Conservation (phyloP, 805 yeast genomes). For the Candida taoyuanica region DNA sequence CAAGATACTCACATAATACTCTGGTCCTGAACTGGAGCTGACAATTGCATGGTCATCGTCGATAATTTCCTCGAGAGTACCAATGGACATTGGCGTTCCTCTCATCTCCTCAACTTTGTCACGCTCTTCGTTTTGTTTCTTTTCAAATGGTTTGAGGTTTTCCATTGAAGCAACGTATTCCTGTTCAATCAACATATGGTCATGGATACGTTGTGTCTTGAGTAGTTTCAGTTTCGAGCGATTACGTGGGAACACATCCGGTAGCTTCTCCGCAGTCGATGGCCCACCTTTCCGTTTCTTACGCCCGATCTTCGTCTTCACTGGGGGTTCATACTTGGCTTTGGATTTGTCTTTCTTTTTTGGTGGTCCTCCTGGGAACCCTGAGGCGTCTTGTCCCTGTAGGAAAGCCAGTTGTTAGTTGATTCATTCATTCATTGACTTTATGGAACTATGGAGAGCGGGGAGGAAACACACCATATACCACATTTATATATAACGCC, state of each 20-base stretch:
- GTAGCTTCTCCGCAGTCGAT: constrained; percentile 77
- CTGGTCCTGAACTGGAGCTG: constrained; percentile 93
- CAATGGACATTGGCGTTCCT: constrained; percentile 95
- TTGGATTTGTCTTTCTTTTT: constrained; percentile 67
- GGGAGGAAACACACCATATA: no score
- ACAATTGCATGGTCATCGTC: constrained; percentile 99
- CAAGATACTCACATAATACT: constrained; percentile 91
- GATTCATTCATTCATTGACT: no score
- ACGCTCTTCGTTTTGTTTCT: constrained; percentile 93
- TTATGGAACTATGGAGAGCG: no score
- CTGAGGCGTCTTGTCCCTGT: constrained; percentile 54
- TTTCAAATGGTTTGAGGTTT: constrained; percentile 91
- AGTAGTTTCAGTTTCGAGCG: constrained; percentile 88
- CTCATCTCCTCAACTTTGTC: constrained; percentile 92
- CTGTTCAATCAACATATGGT: constrained; percentile 90
- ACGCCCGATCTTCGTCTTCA: constrained; percentile 87
- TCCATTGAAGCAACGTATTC: constrained; percentile 95
- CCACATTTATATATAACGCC: no score
- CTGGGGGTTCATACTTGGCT: constrained; percentile 98
- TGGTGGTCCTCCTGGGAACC: constrained; percentile 38
- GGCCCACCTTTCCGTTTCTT: constrained; percentile 90
- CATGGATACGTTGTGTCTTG: constrained; percentile 94
- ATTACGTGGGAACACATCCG: constrained; percentile 85
- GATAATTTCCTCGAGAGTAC: constrained; percentile 93
- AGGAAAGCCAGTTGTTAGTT: not conserved